phyloP scores from a whole-genome alignment of 257 asterid species.

The Scutellaria galericulata region DNA sequence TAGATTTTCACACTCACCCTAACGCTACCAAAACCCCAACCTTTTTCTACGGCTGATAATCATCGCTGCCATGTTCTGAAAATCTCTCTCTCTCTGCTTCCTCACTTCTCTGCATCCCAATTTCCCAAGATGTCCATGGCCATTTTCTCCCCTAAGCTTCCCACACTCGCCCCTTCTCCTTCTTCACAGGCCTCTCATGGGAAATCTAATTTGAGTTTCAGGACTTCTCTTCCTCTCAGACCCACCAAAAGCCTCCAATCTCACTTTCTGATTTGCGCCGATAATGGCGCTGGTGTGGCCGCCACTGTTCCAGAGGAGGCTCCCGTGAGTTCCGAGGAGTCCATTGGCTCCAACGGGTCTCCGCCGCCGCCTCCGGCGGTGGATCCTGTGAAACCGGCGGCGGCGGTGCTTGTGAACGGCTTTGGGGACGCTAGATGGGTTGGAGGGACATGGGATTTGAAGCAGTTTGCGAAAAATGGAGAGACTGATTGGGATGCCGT shows the following conservation, averaged over 20 bases:
- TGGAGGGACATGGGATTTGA: slow-evolving; percentile 91
- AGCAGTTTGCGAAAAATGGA: slow-evolving; percentile 69
- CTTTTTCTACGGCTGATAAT: slow-evolving; percentile 48
- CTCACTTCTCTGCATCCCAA: slow-evolving; percentile 9
- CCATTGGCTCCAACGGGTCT: slow-evolving; percentile 68
- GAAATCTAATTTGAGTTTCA: slow-evolving; percentile 40
- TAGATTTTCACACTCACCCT: too few relatives aligned
- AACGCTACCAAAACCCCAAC: neutral
- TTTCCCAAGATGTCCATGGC: slow-evolving; percentile 54
- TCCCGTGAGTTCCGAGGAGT: slow-evolving; percentile 32
- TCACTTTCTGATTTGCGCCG: slow-evolving; percentile 46
- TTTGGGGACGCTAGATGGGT: slow-evolving; percentile 78
- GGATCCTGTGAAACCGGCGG: slow-evolving; percentile 39
- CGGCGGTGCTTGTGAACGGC: slow-evolving; percentile 37
- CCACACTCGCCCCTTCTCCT: slow-evolving; percentile 45
- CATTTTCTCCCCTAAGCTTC: slow-evolving; percentile 64
- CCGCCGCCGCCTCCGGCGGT: slow-evolving; percentile 41
- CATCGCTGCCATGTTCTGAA: slow-evolving; percentile 37
- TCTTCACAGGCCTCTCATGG: slow-evolving; percentile 33
- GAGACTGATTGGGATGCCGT: slow-evolving; percentile 86
- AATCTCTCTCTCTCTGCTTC: neutral
- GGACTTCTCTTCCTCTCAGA: slow-evolving; percentile 37
- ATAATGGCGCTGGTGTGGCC: slow-evolving; percentile 52
- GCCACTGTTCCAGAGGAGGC: slow-evolving; percentile 48
- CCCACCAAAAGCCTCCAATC: slow-evolving; percentile 38